These are phyloP conservation scores for Pyricularia sp. DNA, from an alignment of 2,329 filamentous ascomycete genomes.

Conservation along the genomic window DNA sequence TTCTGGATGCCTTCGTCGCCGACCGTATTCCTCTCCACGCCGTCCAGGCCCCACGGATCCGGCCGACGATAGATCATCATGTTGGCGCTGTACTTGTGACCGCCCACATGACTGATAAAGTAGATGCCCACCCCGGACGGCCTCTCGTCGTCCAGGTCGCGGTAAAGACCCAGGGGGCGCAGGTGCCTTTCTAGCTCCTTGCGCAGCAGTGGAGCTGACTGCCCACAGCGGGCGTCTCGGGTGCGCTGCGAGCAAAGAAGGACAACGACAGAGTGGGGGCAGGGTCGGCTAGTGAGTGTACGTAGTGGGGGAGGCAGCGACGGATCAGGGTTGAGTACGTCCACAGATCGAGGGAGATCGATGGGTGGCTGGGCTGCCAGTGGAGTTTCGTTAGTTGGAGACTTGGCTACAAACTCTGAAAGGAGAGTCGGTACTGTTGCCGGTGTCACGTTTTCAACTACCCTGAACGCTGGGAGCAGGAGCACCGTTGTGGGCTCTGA, in stretches of 20 bases:
- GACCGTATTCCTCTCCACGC: conserved; percentile 25
- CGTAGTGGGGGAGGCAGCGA: conserved; percentile 13
- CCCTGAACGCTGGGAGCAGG: conserved; percentile 74
- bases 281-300: conserved; percentile 44
- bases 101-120: conserved; percentile 93
- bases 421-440: conserved; percentile 64
- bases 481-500: conserved; percentile 67
- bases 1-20: conserved; percentile 26
- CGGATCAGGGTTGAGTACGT: conserved; percentile 15
- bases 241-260: conserved; percentile 90
- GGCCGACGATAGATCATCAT: conserved; percentile 77
- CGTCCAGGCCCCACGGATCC: conserved; percentile 46
- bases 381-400: conserved; percentile 65
- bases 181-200: conserved; percentile 86
- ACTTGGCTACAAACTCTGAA: conserved; percentile 55
- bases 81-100: conserved; percentile 94
- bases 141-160: conserved; percentile 79
- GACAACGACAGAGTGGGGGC: conserved; percentile 77
- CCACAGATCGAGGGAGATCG: conserved; percentile 15
- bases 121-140: conserved; percentile 92
- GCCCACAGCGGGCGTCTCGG: conserved; percentile 90
- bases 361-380: conserved; percentile 24
- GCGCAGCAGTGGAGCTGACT: conserved; percentile 81
- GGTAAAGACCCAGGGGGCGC: conserved; percentile 71
- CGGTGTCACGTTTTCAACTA: conserved; percentile 78